Evolutionary conservation across 2,329 filamentous ascomycete genomes (phyloP).

Genomic region (Fusarium sacchari): DNA sequence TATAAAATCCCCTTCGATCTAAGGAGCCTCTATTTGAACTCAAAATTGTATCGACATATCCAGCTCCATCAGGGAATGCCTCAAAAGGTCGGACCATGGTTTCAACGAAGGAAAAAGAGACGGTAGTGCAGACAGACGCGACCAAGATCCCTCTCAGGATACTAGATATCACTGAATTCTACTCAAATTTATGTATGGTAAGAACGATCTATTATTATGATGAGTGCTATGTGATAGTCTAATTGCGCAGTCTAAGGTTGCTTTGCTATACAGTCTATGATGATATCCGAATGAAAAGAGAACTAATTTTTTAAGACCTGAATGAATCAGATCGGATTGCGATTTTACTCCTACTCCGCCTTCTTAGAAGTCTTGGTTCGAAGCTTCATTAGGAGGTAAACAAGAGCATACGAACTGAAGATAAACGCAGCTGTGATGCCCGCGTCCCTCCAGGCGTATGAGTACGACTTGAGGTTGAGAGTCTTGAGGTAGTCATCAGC

Average conservation of each 20-base stretch:
- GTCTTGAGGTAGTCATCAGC: constrained; percentile 69
- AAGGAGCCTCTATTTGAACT: background rate
- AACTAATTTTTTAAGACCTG: background rate
- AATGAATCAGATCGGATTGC: background rate
- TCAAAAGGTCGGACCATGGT: too few relatives aligned
- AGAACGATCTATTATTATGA: background rate
- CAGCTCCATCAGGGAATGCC: fast-evolving
- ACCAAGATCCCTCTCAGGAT: background rate
- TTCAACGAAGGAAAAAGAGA: background rate
- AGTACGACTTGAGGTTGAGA: constrained; percentile 69
- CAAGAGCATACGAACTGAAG: constrained; percentile 61
- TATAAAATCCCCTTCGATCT: fast-evolving
- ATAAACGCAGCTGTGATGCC: constrained; percentile 68
- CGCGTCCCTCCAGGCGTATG: constrained; percentile 74
- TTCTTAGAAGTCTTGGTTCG: constrained; percentile 60
- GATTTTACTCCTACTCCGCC: constrained; percentile 45
- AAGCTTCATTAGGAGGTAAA: constrained; percentile 59
- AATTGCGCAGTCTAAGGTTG: background rate
- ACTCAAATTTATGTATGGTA: too few relatives aligned
- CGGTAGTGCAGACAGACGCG: background rate
- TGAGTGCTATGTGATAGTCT: background rate
- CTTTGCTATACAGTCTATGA: constrained; percentile 1
- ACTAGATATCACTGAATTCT: background rate
- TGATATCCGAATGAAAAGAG: background rate
- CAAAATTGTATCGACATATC: fast-evolving